Base-by-base conservation (phyloP, 331 rosid genomes). In the Rhamnella rubrinervis region DNA sequence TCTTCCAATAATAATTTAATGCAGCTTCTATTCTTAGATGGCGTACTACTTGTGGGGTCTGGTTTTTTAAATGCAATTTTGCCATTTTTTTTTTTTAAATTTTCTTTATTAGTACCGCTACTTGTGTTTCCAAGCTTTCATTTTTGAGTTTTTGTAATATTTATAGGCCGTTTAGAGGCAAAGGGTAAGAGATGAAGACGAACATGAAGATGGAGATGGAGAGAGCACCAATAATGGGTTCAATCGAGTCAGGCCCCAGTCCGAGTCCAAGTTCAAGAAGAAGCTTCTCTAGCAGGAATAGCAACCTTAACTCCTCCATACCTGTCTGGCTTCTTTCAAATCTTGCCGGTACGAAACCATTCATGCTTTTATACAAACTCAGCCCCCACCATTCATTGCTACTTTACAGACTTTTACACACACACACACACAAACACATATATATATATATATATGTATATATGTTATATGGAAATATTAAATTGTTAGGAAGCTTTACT, bases 241-340 rank as follows among this genome's bases (percentile, higher is more conserved):
- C 72, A 63, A 47, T 37, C 50, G 16, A 23, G 7, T 61, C 62
- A 25, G 8, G 67, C 53, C 49, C 73, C 20, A 73, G 74, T 14
- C 77, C 72, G 25, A 73, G 74, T 14, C 77, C 62, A 18, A 8
- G 70, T 50, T 44, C 75, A 31, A 72, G 72, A 10, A 75, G 55
- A 72, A 68, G 67, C 56, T 25, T 15, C 37, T 6, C 20, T 61
- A 67, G 11, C 71, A 50, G 41, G 61, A 70, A 31, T 5, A 47
- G 5, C 35, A 31, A 31, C 35, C 3, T 31, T 31, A 31, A 38
- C 68, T 4, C 66, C 61, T 4, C 52, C 67, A 77, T 52, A 60
- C 90, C 93, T n/a, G 44, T 82, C 2, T 75, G 87, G 87, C 85
- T 85, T 0, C 74, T 78, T 40, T 75, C 81, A 68, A 65, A 53